A percentile compares a stretch with the other conserved stretches of the same genome.
Evolutionary conservation across 768 basidiomycete genomes (phyloP).

Genomic region (Vararia minispora): DNA sequence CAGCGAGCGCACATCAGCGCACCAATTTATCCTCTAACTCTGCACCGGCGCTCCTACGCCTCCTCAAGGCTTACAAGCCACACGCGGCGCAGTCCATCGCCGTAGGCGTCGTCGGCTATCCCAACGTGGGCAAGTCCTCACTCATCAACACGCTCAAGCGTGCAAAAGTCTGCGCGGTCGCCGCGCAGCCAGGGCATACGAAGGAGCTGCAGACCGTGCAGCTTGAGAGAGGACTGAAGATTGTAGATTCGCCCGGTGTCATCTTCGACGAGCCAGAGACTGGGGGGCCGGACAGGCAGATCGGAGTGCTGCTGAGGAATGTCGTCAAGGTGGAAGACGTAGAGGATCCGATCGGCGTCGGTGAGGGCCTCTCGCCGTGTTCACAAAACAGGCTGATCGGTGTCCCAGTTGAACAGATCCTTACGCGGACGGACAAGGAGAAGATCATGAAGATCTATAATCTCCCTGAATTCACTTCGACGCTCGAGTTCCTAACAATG

Average conservation of each 20-base stretch:
- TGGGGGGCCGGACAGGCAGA: slow-evolving; percentile 31
- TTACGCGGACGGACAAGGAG: slow-evolving; percentile 54
- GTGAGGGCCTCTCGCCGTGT: slow-evolving; percentile 29
- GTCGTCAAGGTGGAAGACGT: slow-evolving; percentile 87
- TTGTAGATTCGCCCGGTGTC: slow-evolving; percentile 96
- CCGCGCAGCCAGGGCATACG: slow-evolving; percentile 91
- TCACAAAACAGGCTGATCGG: too few species aligned
- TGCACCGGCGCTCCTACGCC: slow-evolving; percentile 63
- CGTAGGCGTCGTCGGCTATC: slow-evolving; percentile 90
- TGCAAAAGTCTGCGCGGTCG: slow-evolving; percentile 86
- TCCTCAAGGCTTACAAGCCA: slow-evolving; percentile 78
- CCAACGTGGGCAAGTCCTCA: slow-evolving; percentile 95
- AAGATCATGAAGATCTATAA: slow-evolving; percentile 81
- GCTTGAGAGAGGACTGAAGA: slow-evolving; percentile 83
- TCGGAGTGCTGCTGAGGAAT: slow-evolving; percentile 70
- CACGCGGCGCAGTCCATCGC: slow-evolving; percentile 57
- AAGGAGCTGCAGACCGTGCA: slow-evolving; percentile 86
- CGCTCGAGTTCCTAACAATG: slow-evolving; percentile 84
- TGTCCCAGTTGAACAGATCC: slow-evolving; percentile 88
- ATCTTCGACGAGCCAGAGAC: slow-evolving; percentile 76
- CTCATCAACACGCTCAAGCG: slow-evolving; percentile 89
- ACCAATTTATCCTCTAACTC: slow-evolving; percentile 72
- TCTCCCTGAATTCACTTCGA: slow-evolving; percentile 60
- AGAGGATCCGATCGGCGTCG: slow-evolving; percentile 81
- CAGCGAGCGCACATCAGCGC: slow-evolving; percentile 64